A percentile compares a stretch with the other conserved stretches of the same genome.
Evolutionary conservation across 2,329 filamentous ascomycete species (phyloP).

Genomic region (Fusarium tuaranense): DNA sequence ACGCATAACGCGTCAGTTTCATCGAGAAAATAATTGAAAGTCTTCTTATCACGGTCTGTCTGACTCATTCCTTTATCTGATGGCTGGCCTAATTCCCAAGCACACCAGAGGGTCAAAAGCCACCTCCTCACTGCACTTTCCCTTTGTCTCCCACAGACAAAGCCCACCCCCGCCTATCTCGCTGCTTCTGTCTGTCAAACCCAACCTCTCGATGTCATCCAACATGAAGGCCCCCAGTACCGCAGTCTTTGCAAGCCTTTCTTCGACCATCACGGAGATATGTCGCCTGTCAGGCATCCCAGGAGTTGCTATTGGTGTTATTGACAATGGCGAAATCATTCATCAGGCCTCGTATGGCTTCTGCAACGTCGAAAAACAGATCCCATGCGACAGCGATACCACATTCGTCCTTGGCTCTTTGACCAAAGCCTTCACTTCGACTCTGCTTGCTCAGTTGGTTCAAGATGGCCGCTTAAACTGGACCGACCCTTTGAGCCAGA

Average conservation of each 20-base stretch:
- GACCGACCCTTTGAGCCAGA: not conserved
- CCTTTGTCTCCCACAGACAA: not conserved
- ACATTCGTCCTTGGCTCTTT: not conserved
- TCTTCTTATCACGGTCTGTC: not conserved
- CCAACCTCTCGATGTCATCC: not conserved
- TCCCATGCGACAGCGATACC: not conserved
- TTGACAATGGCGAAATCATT: not conserved
- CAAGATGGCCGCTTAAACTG: not conserved
- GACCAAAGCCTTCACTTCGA: not conserved
- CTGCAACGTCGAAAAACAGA: not conserved
- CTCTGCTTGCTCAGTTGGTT: not conserved
- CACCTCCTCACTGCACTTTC: not conserved
- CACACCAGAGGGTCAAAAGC: not conserved
- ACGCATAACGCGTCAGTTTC: not conserved
- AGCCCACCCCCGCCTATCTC: not conserved
- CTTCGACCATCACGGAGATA: not conserved
- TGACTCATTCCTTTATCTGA: not conserved
- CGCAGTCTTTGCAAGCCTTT: not conserved
- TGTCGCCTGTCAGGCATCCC: not conserved
- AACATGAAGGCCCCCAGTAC: not conserved
- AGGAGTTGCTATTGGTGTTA: not conserved
- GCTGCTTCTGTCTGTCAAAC: not conserved
- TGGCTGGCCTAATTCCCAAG: not conserved
- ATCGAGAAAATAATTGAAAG: not conserved
- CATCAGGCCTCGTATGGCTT: too few species aligned